These are phyloP conservation scores for Candida yuanshanica DNA, from an alignment of 805 yeast species.

Conservation along the genomic window DNA sequence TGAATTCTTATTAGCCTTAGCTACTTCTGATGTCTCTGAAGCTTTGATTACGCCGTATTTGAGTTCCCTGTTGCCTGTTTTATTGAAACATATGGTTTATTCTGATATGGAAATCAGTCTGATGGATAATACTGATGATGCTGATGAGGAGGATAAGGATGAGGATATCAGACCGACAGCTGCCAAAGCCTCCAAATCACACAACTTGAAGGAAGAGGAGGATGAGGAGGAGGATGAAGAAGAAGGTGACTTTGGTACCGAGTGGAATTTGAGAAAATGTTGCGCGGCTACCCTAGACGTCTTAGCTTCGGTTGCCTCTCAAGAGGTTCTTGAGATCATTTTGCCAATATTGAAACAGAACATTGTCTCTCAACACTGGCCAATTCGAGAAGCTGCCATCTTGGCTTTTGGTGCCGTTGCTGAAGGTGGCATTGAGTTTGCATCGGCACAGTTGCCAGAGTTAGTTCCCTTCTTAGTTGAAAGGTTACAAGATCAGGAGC, in stretches of 20 bases:
- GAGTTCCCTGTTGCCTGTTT: slow-evolving; percentile 62
- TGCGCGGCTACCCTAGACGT: slow-evolving; percentile 90
- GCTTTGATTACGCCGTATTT: slow-evolving; percentile 52
- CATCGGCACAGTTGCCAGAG: slow-evolving; percentile 67
- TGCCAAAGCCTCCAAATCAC: slow-evolving; percentile 52
- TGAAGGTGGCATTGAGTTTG: slow-evolving; percentile 74
- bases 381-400: slow-evolving; percentile 90
- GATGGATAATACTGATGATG: slow-evolving; percentile 71
- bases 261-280: slow-evolving; percentile 92
- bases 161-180: slow-evolving; percentile 84
- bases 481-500: slow-evolving; percentile 65
- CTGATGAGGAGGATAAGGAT: slow-evolving; percentile 69
- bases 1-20: slow-evolving; percentile 76
- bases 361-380: slow-evolving; percentile 72
- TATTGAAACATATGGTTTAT: slow-evolving; percentile 80
- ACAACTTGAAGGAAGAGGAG: slow-evolving; percentile 36
- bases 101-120: slow-evolving; percentile 72
- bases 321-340: slow-evolving; percentile 56
- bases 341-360: slow-evolving; percentile 73
- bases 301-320: slow-evolving; percentile 63
- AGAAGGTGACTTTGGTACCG: slow-evolving; percentile 59
- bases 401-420: slow-evolving; percentile 94
- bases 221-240: slow-evolving; percentile 72
- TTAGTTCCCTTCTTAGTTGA: slow-evolving; percentile 83
- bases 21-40: slow-evolving; percentile 54